A percentile compares a stretch with the other conserved stretches of the same genome.
Evolutionary conservation across 2,329 filamentous ascomycete genomes (phyloP).

Genomic region (Phoma sp.): DNA sequence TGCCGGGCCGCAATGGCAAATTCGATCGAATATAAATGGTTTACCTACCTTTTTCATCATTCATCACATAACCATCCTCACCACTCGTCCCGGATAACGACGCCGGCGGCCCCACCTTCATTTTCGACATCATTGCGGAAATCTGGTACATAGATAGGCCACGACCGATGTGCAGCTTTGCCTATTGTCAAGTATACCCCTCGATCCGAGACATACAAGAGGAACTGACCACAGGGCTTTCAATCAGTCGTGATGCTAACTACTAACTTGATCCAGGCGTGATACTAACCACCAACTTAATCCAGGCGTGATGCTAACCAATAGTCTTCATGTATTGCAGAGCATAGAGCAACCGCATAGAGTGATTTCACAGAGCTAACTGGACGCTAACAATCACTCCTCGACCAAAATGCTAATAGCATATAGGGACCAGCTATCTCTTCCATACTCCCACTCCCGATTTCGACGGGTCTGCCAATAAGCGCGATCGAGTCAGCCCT

Average conservation of each 20-base stretch:
- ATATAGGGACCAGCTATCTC: neutral
- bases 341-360: constrained; percentile 12
- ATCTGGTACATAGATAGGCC: too few species aligned
- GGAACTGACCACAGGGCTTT: neutral
- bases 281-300: neutral
- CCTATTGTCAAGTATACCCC: neutral
- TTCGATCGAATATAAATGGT: constrained; percentile 3
- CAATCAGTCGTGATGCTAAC: neutral
- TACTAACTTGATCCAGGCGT: neutral
- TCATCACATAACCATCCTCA: neutral
- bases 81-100: constrained; percentile 3
- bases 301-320: neutral
- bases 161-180: neutral
- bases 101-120: neutral
- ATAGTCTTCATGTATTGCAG: constrained; percentile 1
- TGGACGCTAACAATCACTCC: neutral
- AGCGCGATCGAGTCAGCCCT: neutral
- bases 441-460: too few species aligned
- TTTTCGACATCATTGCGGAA: too few species aligned
- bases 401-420: constrained; percentile 17
- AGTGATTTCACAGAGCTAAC: constrained; percentile 3
- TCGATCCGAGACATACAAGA: neutral
- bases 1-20: neutral
- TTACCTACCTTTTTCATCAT: neutral
- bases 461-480: neutral